A percentile compares a stretch with the other conserved stretches of the same genome.
These are phyloP conservation scores for Craspedostauros australis DNA, from an alignment of 108 stramenopile genomes.

Conservation along the genomic window DNA sequence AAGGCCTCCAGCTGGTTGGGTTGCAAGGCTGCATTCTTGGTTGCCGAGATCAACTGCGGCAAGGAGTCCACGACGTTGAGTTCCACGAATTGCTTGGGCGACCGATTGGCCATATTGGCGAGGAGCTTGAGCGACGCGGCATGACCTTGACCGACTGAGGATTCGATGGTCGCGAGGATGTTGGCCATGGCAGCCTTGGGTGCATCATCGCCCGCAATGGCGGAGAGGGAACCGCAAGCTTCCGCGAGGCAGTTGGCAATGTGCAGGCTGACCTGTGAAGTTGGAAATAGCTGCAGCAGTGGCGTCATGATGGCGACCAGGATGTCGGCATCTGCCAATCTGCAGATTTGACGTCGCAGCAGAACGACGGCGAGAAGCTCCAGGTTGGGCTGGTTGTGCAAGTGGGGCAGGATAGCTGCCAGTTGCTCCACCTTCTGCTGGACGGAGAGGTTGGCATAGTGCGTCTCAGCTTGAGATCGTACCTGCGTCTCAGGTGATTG, in stretches of 20 bases:
- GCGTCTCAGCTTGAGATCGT: constrained; percentile 27
- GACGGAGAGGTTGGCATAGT: too few species aligned
- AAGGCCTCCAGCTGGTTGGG: too few species aligned
- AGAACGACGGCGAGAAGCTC: constrained; percentile 37
- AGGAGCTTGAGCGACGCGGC: constrained; percentile 27
- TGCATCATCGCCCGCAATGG: constrained; percentile 7
- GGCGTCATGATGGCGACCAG: constrained; percentile 40
- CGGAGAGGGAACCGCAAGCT: constrained; percentile 25
- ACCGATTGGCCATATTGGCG: constrained; percentile 48
- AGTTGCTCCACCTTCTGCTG: too few species aligned
- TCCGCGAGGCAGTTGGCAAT: constrained; percentile 61
- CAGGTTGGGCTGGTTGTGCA: too few species aligned
- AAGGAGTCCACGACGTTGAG: constrained; percentile 4
- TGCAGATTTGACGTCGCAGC: constrained; percentile 52
- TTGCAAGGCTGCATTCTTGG: neutral
- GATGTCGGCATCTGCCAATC: constrained; percentile 21
- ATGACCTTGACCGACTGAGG: constrained; percentile 10
- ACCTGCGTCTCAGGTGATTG: constrained; percentile 15
- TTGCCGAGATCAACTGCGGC: neutral
- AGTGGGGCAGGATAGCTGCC: too few species aligned
- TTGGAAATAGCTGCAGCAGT: constrained; percentile 27
- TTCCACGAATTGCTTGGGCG: constrained; percentile 36
- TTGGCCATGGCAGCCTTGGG: constrained; percentile 7
- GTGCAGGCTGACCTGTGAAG: neutral
- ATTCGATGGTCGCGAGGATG: constrained; percentile 9